Percentiles rank a stretch among this genome's conserved stretches.
Conservation (phyloP, 108 stramenopile genomes). For the Aureococcus anophagefferens region DNA sequence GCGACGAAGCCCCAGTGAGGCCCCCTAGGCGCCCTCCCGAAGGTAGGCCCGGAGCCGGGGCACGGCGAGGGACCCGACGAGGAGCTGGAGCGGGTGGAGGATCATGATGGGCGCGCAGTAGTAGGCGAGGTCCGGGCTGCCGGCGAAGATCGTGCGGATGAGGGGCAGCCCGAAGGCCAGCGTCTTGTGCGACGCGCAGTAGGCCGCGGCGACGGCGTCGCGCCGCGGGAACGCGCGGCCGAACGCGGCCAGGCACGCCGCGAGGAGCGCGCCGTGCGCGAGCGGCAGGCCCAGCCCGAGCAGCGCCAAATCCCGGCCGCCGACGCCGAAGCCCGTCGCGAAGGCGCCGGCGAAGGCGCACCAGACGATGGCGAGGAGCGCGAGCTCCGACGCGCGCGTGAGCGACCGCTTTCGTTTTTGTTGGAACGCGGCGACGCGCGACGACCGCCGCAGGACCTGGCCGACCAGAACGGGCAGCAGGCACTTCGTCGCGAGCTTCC, state of each 20-base stretch:
- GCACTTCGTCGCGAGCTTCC: constrained; percentile 66
- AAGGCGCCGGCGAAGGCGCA: constrained; percentile 85
- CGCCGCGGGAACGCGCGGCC: constrained; percentile 26
- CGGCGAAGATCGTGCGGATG: constrained; percentile 76
- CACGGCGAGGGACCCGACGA: constrained; percentile 53
- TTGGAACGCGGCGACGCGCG: constrained; percentile 14
- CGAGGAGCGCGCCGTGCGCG: constrained; percentile 54
- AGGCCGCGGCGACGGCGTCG: constrained; percentile 65
- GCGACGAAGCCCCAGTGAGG: too few relatives aligned
- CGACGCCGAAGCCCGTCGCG: constrained; percentile 54
- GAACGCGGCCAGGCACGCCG: constrained; percentile 43
- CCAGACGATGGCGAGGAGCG: constrained; percentile 73
- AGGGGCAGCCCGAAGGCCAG: constrained; percentile 79
- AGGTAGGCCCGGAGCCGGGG: not conserved
- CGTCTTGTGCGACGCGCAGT: constrained; percentile 75
- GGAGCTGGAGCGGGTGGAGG: constrained; percentile 73
- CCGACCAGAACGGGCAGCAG: constrained; percentile 63
- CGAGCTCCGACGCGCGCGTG: constrained; percentile 15
- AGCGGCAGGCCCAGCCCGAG: constrained; percentile 47
- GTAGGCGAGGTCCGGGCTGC: constrained; percentile 61
- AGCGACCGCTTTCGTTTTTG: not conserved
- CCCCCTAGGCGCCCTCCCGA: too few relatives aligned
- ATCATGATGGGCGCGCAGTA: constrained; percentile 81
- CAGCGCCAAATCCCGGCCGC: constrained; percentile 43
- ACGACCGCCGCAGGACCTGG: constrained; percentile 50